These are phyloP conservation scores for Lanzia echinophila DNA, from an alignment of 2,329 filamentous ascomycete genomes.

Conservation along the genomic window DNA sequence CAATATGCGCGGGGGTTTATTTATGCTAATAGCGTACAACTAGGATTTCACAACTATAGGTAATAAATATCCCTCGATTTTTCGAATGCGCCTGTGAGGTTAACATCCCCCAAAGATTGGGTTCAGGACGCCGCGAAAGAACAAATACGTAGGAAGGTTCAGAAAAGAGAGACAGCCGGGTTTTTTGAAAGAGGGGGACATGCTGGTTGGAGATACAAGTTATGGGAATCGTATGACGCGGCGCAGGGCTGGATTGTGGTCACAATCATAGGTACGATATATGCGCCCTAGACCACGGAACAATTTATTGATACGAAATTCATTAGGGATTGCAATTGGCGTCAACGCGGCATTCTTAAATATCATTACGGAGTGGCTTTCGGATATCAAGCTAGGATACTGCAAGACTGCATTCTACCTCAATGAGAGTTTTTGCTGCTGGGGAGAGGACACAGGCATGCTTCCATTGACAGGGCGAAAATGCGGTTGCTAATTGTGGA, in stretches of 20 bases:
- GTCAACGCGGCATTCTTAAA: constrained; percentile 89
- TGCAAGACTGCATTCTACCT: constrained; percentile 94
- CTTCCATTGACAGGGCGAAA: not conserved
- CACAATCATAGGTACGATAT: constrained; percentile 63
- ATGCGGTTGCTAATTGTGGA: constrained; percentile 16
- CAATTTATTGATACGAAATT: constrained; percentile 12
- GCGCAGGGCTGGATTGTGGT: constrained; percentile 98
- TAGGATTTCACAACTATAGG: constrained; percentile 92
- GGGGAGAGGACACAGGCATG: constrained; percentile 80
- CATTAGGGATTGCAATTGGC: constrained; percentile 70
- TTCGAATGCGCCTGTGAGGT: constrained; percentile 19
- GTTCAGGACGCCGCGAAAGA: constrained; percentile 94
- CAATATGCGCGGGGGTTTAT: not conserved
- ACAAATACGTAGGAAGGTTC: constrained; percentile 70
- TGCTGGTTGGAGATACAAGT: constrained; percentile 69
- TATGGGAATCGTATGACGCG: constrained; percentile 87
- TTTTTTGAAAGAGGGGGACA: constrained; percentile 62
- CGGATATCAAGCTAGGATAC: constrained; percentile 92
- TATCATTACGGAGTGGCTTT: constrained; percentile 94
- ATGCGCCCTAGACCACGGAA: not conserved
- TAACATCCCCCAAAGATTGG: constrained; percentile 63
- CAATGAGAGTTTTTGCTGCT: constrained; percentile 97
- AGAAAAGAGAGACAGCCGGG: constrained; percentile 64
- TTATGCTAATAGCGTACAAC: constrained; percentile 7
- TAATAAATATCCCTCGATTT: constrained; percentile 30